Percentiles rank a stretch among this genome's conserved stretches.
phyloP scores from a whole-genome alignment of 192 early-diverging fungal genomes.

The Linnemannia exigua region DNA sequence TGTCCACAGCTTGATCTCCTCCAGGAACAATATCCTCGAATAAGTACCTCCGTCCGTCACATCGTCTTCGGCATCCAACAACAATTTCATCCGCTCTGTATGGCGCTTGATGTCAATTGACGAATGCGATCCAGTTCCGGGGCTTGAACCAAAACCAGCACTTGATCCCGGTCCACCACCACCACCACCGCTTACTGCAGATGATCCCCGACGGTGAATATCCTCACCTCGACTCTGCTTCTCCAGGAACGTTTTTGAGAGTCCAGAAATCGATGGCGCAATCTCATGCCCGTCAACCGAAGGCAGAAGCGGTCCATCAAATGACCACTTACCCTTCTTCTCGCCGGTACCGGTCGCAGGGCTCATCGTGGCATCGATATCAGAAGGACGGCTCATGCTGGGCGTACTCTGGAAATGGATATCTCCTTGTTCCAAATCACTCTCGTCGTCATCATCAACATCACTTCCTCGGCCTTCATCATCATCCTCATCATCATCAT shows the following conservation, averaged over 20 bases:
- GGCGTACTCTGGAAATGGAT: neutral
- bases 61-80: conserved; percentile 48
- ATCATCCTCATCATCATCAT: conserved; percentile 26
- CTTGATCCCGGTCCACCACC: neutral
- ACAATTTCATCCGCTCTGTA: conserved; percentile 46
- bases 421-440: conserved; percentile 29
- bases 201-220: neutral
- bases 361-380: neutral
- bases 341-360: neutral
- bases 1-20: conserved; percentile 51
- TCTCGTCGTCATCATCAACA: conserved; percentile 21
- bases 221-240: conserved; percentile 39
- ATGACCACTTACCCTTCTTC: neutral
- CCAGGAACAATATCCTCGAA: conserved; percentile 42
- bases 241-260: conserved; percentile 26
- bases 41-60: conserved; percentile 47
- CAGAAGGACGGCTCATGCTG: neutral
- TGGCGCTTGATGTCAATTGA: conserved; percentile 35
- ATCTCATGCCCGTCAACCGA: neutral
- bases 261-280: conserved; percentile 24
- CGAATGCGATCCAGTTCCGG: neutral
- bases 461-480: neutral
- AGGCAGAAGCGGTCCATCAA: neutral
- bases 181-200: neutral
- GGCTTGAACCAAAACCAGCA: neutral